Percentiles rank a stretch among this genome's conserved stretches.
phyloP scores from a whole-genome alignment of 768 basidiomycete species.

The Lepiota venenata region DNA sequence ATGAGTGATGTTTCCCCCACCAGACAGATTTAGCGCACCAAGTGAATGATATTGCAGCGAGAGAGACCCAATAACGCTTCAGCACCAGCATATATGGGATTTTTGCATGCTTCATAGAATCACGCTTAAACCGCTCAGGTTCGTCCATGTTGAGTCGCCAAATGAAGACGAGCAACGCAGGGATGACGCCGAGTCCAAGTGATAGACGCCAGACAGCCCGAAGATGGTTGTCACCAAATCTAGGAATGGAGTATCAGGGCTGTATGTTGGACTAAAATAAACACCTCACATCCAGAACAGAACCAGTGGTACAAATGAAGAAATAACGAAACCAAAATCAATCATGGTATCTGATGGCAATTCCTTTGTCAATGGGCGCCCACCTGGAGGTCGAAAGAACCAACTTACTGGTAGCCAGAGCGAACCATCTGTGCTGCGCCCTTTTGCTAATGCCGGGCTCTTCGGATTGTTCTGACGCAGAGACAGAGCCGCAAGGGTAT shows the following conservation, averaged over 20 bases:
- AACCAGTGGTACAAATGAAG: slow-evolving; percentile 80
- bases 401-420: slow-evolving; percentile 78
- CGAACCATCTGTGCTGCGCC: slow-evolving; percentile 84
- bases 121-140: slow-evolving; percentile 66
- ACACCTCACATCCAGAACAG: slow-evolving; percentile 80
- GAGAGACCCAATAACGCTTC: slow-evolving; percentile 74
- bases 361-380: neutral
- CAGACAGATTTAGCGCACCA: slow-evolving; percentile 46
- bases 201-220: slow-evolving; percentile 86
- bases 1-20: neutral
- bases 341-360: slow-evolving; percentile 69
- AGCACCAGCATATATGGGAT: slow-evolving; percentile 79
- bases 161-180: slow-evolving; percentile 75
- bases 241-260: slow-evolving; percentile 22
- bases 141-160: slow-evolving; percentile 89
- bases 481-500: slow-evolving; percentile 89
- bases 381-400: neutral
- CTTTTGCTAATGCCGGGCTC: slow-evolving; percentile 74
- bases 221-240: slow-evolving; percentile 76
- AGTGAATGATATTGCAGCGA: slow-evolving; percentile 70
- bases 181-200: slow-evolving; percentile 79
- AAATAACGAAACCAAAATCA: slow-evolving; percentile 76
- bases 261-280: neutral
- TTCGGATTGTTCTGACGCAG: slow-evolving; percentile 88
- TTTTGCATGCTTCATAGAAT: slow-evolving; percentile 71